Base-by-base conservation (phyloP, 768 basidiomycete species). In the Floccularia luteovirens region DNA sequence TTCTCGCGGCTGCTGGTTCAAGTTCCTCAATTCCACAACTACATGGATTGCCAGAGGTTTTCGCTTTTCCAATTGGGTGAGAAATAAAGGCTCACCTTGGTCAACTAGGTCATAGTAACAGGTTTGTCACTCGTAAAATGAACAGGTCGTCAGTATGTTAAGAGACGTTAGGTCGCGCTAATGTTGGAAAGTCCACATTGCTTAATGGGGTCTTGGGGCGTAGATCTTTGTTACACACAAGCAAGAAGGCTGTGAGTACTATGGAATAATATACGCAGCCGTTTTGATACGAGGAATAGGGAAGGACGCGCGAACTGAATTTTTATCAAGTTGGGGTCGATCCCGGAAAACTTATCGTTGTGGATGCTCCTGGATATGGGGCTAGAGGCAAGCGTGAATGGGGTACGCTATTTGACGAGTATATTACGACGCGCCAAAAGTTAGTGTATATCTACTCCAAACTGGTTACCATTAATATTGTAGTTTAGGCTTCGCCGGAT, bases 331-430 rank as follows among this genome's bases (percentile, higher is more conserved):
- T 87, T n/a, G 81, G 82, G 3, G 47, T 57, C 2, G 72, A 74
- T 4, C 66, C 72, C 19, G 76, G 77, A 23, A 68, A 74, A 27
- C 63, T 85, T 24, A 53, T 87, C 16, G 59, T 90, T 2, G 86
- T 90, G 7, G 88, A 90, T 50, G 72, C 86, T 10, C 88, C 88
- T 2, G 87, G 88, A 12, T 90, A 90, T 54, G 88, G 88, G 35
- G 60, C 69, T 6, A 68, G 83, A 39, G 86, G 88, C 10, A 70
- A 82, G 31, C 67, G 70, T 24, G 82, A 86, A 58, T 90, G 86
- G 86, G 86, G 88, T 1, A 54, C 62, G 20, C 48, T 85, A 3
- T 87, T 89, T 54, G 66, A 82, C 39, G 58, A 72, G 30, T 90
- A 88, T 50, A 45, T 86, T 11, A 53, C 67, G 39, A 73, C 61